Evolutionary conservation across 2,329 filamentous ascomycete species (phyloP), one percentile per base, ranked within the genome.

Genomic region (Fusarium oxysporum): DNA sequence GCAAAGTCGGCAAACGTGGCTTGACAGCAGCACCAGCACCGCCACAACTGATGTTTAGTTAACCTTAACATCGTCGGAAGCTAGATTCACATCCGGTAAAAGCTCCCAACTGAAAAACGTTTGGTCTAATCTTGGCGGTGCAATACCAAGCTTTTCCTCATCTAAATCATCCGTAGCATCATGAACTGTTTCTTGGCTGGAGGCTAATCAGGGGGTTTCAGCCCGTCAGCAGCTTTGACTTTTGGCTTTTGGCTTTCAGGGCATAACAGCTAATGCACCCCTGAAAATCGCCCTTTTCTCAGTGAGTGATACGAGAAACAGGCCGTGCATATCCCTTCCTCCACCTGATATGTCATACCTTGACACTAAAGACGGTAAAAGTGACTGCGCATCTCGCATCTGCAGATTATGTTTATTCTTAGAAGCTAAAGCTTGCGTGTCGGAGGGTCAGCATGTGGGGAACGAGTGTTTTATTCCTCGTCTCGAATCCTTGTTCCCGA

Each of bases 381-480:
- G 48, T 35, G 32, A 51, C 32, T 25, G 61, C 61, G 44, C 57
- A 63, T 68, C 53, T 73, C 47, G 55, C 53, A 54, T 54, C 43
- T 58, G 48, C 60, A 28, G 65, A 45, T 66, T 73, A 73, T 73
- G 50, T 30, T 41, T 54, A 54, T 41, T 73, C 68, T 73, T 74
- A 74, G 71, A 68, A 57, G 17, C 48, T n/a, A 16, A 37, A 33
- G 51, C 48, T 62, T 59, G 70, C 62, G 70, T 68, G 53, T 72
- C 51, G 25, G 48, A 62, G 66, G 47, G 61, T 67, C 59, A 58
- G 47, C 62, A 44, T 62, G 68, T 71, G 71, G 68, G 44, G 62
- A 62, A 43, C 45, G 35, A 63, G 35, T 53, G 70, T 62, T 59
- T 72, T 38, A 54, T 38, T 63, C 58, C 43, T 41, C 64, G 68